Base-by-base conservation (phyloP, 768 basidiomycete species). In the Gloeopeniophorella convolvens region DNA sequence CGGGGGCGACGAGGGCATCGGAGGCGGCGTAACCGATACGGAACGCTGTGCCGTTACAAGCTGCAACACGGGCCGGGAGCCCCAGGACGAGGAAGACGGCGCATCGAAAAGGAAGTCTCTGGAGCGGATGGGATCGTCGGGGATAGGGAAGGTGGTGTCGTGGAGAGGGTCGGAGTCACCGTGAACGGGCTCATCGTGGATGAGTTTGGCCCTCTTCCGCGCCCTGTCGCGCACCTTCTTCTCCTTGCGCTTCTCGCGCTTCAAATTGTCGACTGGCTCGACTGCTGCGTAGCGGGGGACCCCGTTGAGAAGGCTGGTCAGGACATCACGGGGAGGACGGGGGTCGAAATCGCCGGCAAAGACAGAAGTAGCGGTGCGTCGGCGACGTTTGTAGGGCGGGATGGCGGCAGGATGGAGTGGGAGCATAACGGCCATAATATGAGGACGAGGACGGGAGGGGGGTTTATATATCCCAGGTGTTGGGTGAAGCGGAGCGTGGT, bases 251-350 rank as follows among this genome's bases (percentile, higher is more conserved):
- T 71, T 76, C 54, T 68, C 74, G 64, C 75, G 72, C 57, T 75
- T 73, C 35, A 69, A 59, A 63, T 79, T 76, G 54, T 82, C 81
- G 26, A 80, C 77, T 49, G 71, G 75, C 68, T 85, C 83, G 23
- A 80, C 76, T 13, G 68, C 73, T 53, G 77, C 74, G 65, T 86
- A 83, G 6, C 77, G 77, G 0, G 74, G 75, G 26, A 88, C 82
- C 43, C 86, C 85, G 60, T 89, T 89, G 60, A 89, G 70, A 42
- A 89, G 65, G 65, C 83, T 85, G 12, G 88, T 89, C 57, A 90
- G 73, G 55, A 84, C 85, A 67, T 89, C 86, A 63, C 88, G 77
- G 31, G 74, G 62, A 0, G 83, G 80, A 16, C 74, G 74, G 5
- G 73, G 64, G 69, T 89, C 88, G 65, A 86, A 88, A 62, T 73